Base-by-base conservation (phyloP, 2,329 filamentous ascomycete genomes). In the Epichloe uncinata region DNA sequence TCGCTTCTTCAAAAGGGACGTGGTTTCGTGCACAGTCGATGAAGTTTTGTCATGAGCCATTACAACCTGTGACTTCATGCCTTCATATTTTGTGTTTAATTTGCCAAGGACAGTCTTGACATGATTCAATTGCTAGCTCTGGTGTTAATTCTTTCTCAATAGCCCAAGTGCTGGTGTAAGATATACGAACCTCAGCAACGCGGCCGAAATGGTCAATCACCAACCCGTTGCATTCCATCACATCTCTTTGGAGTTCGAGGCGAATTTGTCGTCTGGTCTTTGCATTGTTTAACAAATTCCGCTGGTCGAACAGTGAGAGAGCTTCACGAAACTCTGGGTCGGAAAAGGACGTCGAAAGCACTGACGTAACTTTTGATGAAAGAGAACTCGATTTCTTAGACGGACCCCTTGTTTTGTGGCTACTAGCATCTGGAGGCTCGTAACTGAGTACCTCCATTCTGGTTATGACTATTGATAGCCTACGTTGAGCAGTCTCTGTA, bases 261-360 rank as follows among this genome's bases (percentile, higher is more conserved):
- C 90, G 81, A 15, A 97, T 69, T 52, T 87, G 83, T 5, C 91
- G 81, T 47, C 93, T 78, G 3, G 82, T 84, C 56, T 90, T 85
- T 9, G 86, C 75, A 12, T 81, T 87, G 62, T 95, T 96, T 50
- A 76, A 71, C 13, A 89, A 66, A 1, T 75, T 75, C 36, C 86
- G 78, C 46, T 79, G 71, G 66, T 96, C 91, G 18, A 97, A 71
- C 1, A 93, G 79, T 48, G 78, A 73, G 33, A 98, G 70, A 13
- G 89, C 84, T 71, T 95, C 87, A 56, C 88, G 81, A 57, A 97
- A 95, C 57, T 96, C 91, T 5, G 87, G 76, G 66, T 97, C 93
- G 6, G 89, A 85, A 68, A 95, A 96, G 0, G 91, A 95, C 2
- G 88, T 84, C 4, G 93, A 95, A 45, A 97, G 78, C 40, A 97